Evolutionary conservation across 148 eudicot genomes (phyloP).

Genomic region (Hydrangea macrophylla): DNA sequence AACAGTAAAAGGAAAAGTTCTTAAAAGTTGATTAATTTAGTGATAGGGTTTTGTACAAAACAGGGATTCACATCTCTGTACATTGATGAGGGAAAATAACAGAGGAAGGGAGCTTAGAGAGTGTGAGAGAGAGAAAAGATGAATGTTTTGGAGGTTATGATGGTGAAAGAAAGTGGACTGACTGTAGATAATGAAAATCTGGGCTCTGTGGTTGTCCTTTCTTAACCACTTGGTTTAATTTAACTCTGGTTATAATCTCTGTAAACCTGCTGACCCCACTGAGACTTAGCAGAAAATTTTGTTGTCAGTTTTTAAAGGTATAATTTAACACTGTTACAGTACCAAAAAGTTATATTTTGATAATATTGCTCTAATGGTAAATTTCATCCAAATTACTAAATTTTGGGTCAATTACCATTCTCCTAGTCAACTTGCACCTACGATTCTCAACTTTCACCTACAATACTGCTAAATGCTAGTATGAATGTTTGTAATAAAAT

Average conservation of each 20-base stretch:
- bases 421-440: too few relatives aligned
- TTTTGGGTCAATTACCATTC: too few relatives aligned
- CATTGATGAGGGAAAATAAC: conserved; percentile 15
- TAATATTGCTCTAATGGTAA: too few relatives aligned
- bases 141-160: not conserved
- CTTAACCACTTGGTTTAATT: conserved; percentile 15
- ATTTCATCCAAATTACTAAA: too few relatives aligned
- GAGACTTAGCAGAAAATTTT: too few relatives aligned
- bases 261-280: conserved; percentile 16
- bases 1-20: too few relatives aligned
- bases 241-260: conserved; percentile 19
- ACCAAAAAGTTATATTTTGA: too few relatives aligned
- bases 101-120: conserved; percentile 6
- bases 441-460: too few relatives aligned
- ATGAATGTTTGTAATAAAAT: too few relatives aligned
- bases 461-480: too few relatives aligned
- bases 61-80: not conserved
- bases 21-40: conserved; percentile 14
- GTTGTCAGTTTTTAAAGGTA: too few relatives aligned
- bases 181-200: conserved; percentile 16
- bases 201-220: conserved; percentile 26
- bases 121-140: not conserved
- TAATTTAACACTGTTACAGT: too few relatives aligned
- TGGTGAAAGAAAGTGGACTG: conserved; percentile 19
- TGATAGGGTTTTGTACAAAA: conserved; percentile 7